A percentile compares a stretch with the other conserved stretches of the same genome.
Evolutionary conservation across 2,329 filamentous ascomycete genomes (phyloP).

Genomic region (Gnomoniopsis smithogilvyi): DNA sequence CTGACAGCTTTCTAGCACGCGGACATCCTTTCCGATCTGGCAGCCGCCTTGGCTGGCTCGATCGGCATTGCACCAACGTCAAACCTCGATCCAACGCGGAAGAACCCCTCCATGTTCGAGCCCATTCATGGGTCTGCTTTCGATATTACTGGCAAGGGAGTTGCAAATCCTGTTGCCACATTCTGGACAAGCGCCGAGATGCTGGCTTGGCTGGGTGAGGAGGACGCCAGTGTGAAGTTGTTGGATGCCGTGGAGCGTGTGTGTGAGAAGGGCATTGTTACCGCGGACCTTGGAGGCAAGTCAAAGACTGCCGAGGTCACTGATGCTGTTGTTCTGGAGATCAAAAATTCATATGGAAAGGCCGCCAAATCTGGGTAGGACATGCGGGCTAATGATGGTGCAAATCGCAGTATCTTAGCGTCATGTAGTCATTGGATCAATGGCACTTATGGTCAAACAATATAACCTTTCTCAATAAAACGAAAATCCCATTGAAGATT

Average conservation of each 20-base stretch:
- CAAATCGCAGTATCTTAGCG: too few relatives aligned
- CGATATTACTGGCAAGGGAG: constrained; percentile 50
- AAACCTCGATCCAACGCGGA: constrained; percentile 58
- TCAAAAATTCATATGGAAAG: constrained; percentile 12
- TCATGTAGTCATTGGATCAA: too few relatives aligned
- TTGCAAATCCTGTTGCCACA: constrained; percentile 51
- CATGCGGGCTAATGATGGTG: too few relatives aligned
- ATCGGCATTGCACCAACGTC: constrained; percentile 67
- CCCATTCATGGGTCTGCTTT: constrained; percentile 54
- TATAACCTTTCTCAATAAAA: constrained; percentile 4
- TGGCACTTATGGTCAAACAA: background rate
- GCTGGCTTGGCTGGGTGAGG: constrained; percentile 50
- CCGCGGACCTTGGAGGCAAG: constrained; percentile 47
- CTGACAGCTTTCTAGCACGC: constrained; percentile 32
- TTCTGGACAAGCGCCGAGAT: constrained; percentile 54
- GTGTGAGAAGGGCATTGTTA: constrained; percentile 44
- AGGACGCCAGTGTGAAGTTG: constrained; percentile 41
- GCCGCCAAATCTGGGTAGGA: background rate
- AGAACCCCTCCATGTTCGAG: constrained; percentile 53
- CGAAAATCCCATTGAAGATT: constrained; percentile 16
- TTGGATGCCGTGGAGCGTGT: constrained; percentile 48
- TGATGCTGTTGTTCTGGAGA: constrained; percentile 18
- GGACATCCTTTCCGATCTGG: constrained; percentile 65
- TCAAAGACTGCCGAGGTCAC: constrained; percentile 23
- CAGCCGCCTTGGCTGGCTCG: constrained; percentile 63